Conservation (phyloP, 2,329 filamentous ascomycete genomes). For the Calonectria pteridis region DNA sequence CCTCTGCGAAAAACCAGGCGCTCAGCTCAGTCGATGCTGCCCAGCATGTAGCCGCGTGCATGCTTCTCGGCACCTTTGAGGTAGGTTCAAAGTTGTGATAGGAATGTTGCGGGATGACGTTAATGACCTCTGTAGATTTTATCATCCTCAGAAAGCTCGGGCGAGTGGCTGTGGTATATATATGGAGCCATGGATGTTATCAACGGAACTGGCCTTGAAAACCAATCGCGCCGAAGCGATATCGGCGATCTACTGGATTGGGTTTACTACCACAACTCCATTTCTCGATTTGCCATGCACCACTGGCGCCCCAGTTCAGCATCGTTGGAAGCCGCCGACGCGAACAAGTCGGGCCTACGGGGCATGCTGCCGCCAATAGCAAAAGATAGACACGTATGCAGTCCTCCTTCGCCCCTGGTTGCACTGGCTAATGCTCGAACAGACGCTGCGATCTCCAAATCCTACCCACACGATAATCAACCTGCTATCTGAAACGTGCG, state of each 20-base stretch:
- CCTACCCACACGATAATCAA: slow-evolving; percentile 29
- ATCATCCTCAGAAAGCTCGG: slow-evolving; percentile 29
- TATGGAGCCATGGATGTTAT: slow-evolving; percentile 35
- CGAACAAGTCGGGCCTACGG: not conserved
- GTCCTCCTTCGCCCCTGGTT: not conserved
- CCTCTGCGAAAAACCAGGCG: not conserved
- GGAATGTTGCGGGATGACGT: not conserved
- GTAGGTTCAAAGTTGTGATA: not conserved
- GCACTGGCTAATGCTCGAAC: not conserved
- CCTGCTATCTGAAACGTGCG: slow-evolving; percentile 32
- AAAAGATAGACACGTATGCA: slow-evolving; percentile 23
- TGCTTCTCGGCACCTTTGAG: slow-evolving; percentile 39
- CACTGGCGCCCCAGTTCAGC: slow-evolving; percentile 29
- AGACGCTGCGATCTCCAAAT: slow-evolving; percentile 24
- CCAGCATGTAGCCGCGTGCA: slow-evolving; percentile 37
- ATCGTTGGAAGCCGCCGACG: too few relatives aligned
- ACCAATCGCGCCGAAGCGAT: not conserved
- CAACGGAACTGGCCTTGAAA: slow-evolving; percentile 18
- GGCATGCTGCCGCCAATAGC: not conserved
- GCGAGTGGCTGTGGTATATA: slow-evolving; percentile 37
- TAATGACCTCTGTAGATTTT: slow-evolving; percentile 21
- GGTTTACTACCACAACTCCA: slow-evolving; percentile 36
- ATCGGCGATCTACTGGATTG: slow-evolving; percentile 30
- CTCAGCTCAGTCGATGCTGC: slow-evolving; percentile 12
- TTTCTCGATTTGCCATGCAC: slow-evolving; percentile 36